Evolutionary conservation across 1,139 yeast genomes (phyloP).

Genomic region (Maudiozyma humilis): DNA sequence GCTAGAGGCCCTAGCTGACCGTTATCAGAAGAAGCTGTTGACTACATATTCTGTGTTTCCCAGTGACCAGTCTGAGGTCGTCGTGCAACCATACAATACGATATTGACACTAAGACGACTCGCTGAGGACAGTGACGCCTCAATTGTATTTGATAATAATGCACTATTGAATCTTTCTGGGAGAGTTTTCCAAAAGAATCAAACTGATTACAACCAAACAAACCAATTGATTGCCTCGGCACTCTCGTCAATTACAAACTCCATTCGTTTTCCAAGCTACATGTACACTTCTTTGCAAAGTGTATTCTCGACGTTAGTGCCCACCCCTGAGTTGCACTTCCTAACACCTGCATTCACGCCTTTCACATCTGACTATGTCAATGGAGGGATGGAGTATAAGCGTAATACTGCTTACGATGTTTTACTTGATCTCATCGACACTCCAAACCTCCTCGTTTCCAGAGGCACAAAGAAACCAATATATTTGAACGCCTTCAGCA

Average conservation of each 20-base stretch:
- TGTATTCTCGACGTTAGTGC: slow-evolving; percentile 72
- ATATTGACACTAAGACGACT: slow-evolving; percentile 72
- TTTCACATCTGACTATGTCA: slow-evolving; percentile 56
- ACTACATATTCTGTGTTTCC: slow-evolving; percentile 88
- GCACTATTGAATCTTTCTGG: slow-evolving; percentile 52
- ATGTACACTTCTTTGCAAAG: slow-evolving; percentile 83
- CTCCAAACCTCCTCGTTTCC: slow-evolving; percentile 64
- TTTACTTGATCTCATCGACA: slow-evolving; percentile 71
- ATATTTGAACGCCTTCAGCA: slow-evolving; percentile 67
- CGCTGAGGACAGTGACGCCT: slow-evolving; percentile 77
- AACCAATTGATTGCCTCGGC: slow-evolving; percentile 82
- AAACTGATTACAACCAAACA: slow-evolving; percentile 54
- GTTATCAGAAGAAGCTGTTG: slow-evolving; percentile 73
- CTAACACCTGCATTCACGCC: slow-evolving; percentile 84
- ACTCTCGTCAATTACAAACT: slow-evolving; percentile 76
- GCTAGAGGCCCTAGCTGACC: slow-evolving; percentile 69
- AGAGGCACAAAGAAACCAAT: slow-evolving; percentile 41
- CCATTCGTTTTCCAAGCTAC: slow-evolving; percentile 85
- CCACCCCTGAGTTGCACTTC: slow-evolving; percentile 86
- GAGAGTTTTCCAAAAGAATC: slow-evolving; percentile 34
- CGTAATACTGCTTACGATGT: slow-evolving; percentile 79
- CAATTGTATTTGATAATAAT: slow-evolving; percentile 82
- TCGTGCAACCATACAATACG: slow-evolving; percentile 93
- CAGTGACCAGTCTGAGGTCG: slow-evolving; percentile 76
- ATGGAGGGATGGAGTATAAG: slow-evolving; percentile 51